Base-by-base conservation (phyloP, 1,139 yeast genomes). In the Nematodospora anomalae region DNA sequence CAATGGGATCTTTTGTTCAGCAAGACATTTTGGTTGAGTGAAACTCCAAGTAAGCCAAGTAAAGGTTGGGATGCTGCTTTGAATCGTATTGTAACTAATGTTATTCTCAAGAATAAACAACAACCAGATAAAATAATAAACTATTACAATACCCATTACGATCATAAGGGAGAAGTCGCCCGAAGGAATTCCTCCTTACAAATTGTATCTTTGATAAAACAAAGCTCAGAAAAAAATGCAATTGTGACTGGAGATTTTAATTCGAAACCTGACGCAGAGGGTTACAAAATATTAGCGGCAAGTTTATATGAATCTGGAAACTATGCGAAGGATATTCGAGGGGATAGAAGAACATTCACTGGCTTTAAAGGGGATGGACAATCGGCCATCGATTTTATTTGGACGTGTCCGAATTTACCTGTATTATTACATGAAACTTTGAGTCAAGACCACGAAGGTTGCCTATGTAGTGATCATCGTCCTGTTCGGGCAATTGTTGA, bases 91-190 rank as follows among this genome's bases (percentile, higher is more conserved):
- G 68, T 67, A 14, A 70, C 76, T 1, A 53, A 64, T 23, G 67
- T 61, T 3, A 60, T 64, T 3, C 44, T 64, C 23, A 33, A 29
- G 18, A 28, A 35, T 25, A 27, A 21, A 16, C 24, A 23, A 20
- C 22, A 15, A 8, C 26, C 58, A 3, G 48, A 50, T 3, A 28
- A 39, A 25, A 31, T 26, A 3, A 51, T 71, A 37, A 65, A 67
- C 32, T 46, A 64, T 22, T 55, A 69, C 36, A 72, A 71, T 46
- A 58, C 75, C n/a, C 79, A 73, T 49, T 57, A 64, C 32, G 79
- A 73, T 47, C 74, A 71, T 41, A 56, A 57, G 36, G 67, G 74
- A 3, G 64, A 63, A 31, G 60, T 50, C 12, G 72, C 74, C 16
- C 55, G 76, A 45, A 46, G 52, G 28, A 51, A 51, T 26, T 54